phyloP scores from a whole-genome alignment of 176 grass and related monocot species.

The Oryza officinalis region DNA sequence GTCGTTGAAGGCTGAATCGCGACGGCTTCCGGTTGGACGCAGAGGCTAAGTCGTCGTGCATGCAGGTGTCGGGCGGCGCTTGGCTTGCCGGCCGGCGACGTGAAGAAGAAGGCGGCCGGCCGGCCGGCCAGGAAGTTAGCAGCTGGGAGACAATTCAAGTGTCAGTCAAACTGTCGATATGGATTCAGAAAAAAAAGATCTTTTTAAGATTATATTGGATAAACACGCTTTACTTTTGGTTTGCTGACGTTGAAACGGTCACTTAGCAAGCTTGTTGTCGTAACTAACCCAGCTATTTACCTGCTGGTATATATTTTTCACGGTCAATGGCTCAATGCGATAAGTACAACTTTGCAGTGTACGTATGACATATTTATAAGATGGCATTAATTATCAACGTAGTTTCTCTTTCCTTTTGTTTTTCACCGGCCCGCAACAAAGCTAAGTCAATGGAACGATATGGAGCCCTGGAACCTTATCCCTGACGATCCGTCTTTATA shows the following conservation, averaged over 20 bases:
- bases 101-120: not conserved
- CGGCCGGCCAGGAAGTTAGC: not conserved
- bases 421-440: not conserved
- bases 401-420: not conserved
- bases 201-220: not conserved
- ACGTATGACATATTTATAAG: no score
- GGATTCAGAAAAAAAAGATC: not conserved
- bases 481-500: not conserved
- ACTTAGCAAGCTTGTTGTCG: not conserved
- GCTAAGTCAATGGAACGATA: not conserved
- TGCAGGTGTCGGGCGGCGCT: not conserved
- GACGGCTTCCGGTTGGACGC: not conserved
- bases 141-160: not conserved
- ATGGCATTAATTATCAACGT: no score
- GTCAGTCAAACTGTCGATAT: not conserved
- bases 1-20: not conserved
- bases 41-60: no score
- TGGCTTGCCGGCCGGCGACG: not conserved
- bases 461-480: not conserved
- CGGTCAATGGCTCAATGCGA: no score
- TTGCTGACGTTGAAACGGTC: not conserved
- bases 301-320: no score
- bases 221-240: not conserved
- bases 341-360: no score
- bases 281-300: not conserved